Evolutionary conservation across 257 asterid species (phyloP).

Genomic region (Solanum corneliomulleri): DNA sequence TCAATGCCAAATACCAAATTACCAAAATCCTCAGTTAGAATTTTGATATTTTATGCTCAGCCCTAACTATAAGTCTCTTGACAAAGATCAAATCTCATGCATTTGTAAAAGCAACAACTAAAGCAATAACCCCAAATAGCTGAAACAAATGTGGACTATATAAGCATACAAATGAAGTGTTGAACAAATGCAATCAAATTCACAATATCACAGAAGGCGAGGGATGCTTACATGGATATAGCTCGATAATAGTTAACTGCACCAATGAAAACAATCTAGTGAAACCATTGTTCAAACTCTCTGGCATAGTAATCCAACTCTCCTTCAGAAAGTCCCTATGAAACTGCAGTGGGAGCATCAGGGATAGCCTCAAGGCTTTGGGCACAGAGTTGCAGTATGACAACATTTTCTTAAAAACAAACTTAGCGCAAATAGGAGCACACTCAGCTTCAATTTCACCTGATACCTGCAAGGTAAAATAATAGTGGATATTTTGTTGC

Average conservation of each 20-base stretch:
- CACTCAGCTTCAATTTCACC: neutral
- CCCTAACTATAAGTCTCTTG: neutral
- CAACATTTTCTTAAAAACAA: neutral
- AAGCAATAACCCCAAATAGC: neutral
- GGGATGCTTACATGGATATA: neutral
- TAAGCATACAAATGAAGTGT: neutral
- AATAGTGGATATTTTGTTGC: neutral
- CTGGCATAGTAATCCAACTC: neutral
- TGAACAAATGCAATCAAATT: neutral
- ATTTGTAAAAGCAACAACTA: neutral
- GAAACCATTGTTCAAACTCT: neutral
- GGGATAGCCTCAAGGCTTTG: neutral
- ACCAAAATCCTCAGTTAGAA: neutral
- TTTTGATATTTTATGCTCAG: neutral
- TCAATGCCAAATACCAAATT: neutral
- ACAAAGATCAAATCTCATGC: neutral
- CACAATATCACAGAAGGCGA: neutral
- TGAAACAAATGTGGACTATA: neutral
- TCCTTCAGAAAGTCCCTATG: neutral
- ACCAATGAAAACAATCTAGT: neutral
- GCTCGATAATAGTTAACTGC: neutral
- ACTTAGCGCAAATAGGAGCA: neutral
- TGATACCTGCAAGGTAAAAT: neutral
- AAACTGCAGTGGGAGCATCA: neutral
- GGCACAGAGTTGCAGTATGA: neutral